phyloP scores from a whole-genome alignment of 768 basidiomycete species.

The Mycena sanguinolenta region DNA sequence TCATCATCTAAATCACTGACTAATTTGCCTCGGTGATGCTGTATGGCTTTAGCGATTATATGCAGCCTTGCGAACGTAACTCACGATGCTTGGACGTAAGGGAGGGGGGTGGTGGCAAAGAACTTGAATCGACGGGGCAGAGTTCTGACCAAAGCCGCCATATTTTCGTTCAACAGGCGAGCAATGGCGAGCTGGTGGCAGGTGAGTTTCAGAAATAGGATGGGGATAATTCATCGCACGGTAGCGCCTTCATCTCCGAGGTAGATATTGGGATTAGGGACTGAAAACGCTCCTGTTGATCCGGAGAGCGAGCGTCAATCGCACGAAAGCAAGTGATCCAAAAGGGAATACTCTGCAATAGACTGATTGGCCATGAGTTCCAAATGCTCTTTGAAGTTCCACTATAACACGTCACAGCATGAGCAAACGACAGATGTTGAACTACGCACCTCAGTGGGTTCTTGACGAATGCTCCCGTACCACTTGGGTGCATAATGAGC shows the following conservation, averaged over 20 bases:
- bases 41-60: not conserved
- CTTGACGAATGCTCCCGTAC: conserved; percentile 19
- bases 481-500: conserved; percentile 30
- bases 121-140: conserved; percentile 23
- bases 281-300: conserved; percentile 22
- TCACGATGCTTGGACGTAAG: conserved; percentile 23
- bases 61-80: not conserved
- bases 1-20: conserved; percentile 9
- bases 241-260: conserved; percentile 21
- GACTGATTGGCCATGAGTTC: conserved; percentile 19
- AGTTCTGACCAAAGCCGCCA: conserved; percentile 22
- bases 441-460: conserved; percentile 17
- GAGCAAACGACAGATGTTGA: not conserved
- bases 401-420: conserved; percentile 3
- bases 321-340: not conserved
- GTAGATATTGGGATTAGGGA: conserved; percentile 29
- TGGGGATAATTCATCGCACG: not conserved
- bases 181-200: conserved; percentile 22
- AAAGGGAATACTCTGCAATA: conserved; percentile 11
- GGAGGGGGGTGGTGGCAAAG: conserved; percentile 26
- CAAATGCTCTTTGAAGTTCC: conserved; percentile 24
- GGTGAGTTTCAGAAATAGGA: not conserved
- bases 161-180: conserved; percentile 31
- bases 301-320: not conserved
- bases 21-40: conserved; percentile 24